Percentiles rank a stretch among this genome's conserved stretches.
Conservation (phyloP, 345 rosid species). For the Chamaenerion angustifolium region DNA sequence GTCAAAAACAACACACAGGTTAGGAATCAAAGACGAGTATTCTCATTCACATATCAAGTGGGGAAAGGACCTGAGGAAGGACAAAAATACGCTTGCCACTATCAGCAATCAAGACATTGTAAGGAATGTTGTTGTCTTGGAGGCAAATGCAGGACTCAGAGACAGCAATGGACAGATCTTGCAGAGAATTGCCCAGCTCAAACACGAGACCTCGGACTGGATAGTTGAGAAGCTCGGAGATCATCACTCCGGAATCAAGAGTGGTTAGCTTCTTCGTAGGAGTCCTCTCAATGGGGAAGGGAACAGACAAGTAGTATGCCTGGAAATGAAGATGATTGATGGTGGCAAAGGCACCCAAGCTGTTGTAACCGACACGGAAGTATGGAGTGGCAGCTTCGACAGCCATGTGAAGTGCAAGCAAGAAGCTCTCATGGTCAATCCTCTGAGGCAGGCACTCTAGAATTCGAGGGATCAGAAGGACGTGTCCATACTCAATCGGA, state of each 20-base stretch:
- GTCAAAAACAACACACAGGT: background rate
- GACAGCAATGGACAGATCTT: conserved; percentile 40
- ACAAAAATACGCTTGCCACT: conserved; percentile 66
- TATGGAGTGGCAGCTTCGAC: conserved; percentile 64
- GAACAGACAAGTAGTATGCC: conserved; percentile 78
- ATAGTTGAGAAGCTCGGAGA: conserved; percentile 55
- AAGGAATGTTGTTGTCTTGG: conserved; percentile 81
- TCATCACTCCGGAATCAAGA: conserved; percentile 33
- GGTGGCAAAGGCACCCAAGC: conserved; percentile 97
- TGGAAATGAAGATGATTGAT: conserved; percentile 98
- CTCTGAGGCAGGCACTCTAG: conserved; percentile 89
- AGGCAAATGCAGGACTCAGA: conserved; percentile 74
- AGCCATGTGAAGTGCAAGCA: conserved; percentile 82
- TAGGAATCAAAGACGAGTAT: too few relatives aligned
- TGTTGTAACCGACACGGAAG: conserved; percentile 90
- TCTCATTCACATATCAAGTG: too few relatives aligned
- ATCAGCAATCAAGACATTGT: conserved; percentile 72
- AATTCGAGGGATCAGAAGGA: conserved; percentile 71
- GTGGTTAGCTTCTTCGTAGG: conserved; percentile 37
- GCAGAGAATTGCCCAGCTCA: conserved; percentile 54
- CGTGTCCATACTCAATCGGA: conserved; percentile 96
- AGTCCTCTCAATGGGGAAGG: conserved; percentile 85
- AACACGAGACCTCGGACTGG: conserved; percentile 85
- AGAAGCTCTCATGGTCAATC: conserved; percentile 71
- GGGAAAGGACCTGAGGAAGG: conserved; percentile 66